A percentile compares a stretch with the other conserved stretches of the same genome.
Conservation (phyloP, 169 alveolate species). For the Eimeria tenella region DNA sequence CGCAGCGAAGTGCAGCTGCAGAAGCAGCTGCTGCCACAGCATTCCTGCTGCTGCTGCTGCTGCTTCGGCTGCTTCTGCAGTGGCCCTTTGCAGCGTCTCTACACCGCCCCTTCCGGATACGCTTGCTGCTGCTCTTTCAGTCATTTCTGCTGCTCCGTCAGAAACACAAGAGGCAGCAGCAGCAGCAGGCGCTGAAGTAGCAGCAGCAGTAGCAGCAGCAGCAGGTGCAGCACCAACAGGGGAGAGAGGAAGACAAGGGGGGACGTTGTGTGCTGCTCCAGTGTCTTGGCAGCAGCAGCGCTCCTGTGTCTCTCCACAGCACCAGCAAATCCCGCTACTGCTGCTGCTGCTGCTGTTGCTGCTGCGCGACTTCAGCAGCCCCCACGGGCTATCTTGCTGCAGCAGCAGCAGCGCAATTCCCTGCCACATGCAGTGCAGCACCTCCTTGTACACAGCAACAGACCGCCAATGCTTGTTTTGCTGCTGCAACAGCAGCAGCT, state of each 20-base stretch:
- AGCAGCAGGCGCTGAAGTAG: not conserved
- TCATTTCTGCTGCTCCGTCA: not conserved
- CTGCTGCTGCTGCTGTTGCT: constrained; percentile 43
- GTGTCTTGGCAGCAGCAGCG: constrained; percentile 53
- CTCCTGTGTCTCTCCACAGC: not conserved
- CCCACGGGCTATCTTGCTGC: constrained; percentile 22
- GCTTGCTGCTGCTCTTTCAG: not conserved
- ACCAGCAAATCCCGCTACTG: constrained; percentile 32
- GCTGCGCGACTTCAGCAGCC: not conserved
- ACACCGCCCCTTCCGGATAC: not conserved
- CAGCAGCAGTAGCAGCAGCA: constrained; percentile 1
- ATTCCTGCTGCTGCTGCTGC: constrained; percentile 41
- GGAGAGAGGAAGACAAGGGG: not conserved
- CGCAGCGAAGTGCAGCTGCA: constrained; percentile 31
- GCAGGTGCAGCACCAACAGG: not conserved
- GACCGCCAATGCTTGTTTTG: not conserved
- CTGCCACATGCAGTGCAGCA: constrained; percentile 47
- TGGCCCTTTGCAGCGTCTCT: not conserved
- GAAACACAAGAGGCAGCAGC: not conserved
- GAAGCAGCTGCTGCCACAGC: constrained; percentile 66
- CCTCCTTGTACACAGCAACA: constrained; percentile 8
- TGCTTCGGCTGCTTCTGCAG: constrained; percentile 1
- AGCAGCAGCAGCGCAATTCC: constrained; percentile 46
- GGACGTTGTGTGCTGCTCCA: not conserved
- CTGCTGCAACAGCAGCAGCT: not conserved